Base-by-base conservation (phyloP, 495 filamentous ascomycete genomes). In the Patellaria atrata region DNA sequence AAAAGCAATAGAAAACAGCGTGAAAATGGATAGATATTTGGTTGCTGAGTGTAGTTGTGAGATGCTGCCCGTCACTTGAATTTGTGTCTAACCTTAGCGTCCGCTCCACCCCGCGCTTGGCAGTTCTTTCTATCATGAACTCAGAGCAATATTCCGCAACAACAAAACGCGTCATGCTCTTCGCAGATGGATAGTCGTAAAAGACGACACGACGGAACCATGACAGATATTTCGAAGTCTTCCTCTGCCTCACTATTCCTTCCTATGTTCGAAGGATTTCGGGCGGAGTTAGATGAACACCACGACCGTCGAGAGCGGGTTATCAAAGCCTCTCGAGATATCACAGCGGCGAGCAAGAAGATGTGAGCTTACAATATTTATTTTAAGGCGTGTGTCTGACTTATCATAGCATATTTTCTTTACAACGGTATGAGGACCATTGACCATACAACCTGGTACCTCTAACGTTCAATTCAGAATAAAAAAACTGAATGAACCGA, bases 321-420 rank as follows among this genome's bases (percentile, higher is more conserved):
- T 36, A 82, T 87, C 40, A 96, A 94, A 59, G 73, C 73, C 1
- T 84, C 79, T 10, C 64, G 87, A 25, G 89, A 96, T 59, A 77
- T 96, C 41, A 97, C 91, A 5, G 85, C 81, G 0, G 54, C 82
- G 25, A 93, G 84, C 60, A 97, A 97, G 67, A 96, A 96, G 64
- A 91, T 94, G 89, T 93, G 58, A 61, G 62, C 35, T 19, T 40
- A 26, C 3, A 10, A 18, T n/a, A 23, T 32, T 27, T 11, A 15
- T 9, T 19, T 1, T 3, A 21, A 22, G 26, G 28, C 19, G 41
- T 25, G 37, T 6, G 25, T 10, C 21, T 33, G 25, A 5, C 19
- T 31, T 39, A 30, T 50, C 23, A 6, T 47, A 93, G 87, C 31
- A 94, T 96, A 38, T 96, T 97, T 59, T 73, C 85, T 3, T 62